Evolutionary conservation across 106 monocot species (phyloP).

Genomic region (Dioscorea zingiberensis): DNA sequence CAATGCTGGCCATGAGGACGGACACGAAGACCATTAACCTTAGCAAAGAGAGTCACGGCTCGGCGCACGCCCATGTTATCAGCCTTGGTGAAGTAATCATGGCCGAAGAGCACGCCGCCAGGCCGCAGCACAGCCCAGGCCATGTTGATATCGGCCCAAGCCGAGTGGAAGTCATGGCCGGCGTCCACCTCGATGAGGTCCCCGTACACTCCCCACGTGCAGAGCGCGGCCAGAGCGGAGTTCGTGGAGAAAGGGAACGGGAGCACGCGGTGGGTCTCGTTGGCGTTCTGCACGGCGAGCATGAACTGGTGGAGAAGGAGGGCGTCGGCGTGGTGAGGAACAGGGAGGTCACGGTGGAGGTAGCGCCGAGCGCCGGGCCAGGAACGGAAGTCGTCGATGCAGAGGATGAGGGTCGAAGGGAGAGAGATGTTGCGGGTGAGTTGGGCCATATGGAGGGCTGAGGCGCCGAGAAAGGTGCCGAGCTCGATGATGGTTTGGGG

Average conservation of each 20-base stretch:
- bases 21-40: constrained; percentile 30
- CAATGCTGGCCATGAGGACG: constrained; percentile 63
- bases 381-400: constrained; percentile 76
- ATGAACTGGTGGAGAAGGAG: constrained; percentile 70
- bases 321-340: constrained; percentile 27
- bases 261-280: constrained; percentile 21
- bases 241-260: constrained; percentile 67
- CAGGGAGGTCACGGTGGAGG: constrained; percentile 29
- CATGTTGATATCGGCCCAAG: constrained; percentile 63
- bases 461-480: constrained; percentile 78
- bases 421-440: constrained; percentile 31
- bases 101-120: constrained; percentile 66
- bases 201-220: constrained; percentile 57
- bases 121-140: constrained; percentile 52
- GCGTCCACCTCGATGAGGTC: constrained; percentile 83
- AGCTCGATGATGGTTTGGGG: constrained; percentile 65
- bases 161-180: constrained; percentile 80
- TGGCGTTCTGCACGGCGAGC: constrained; percentile 32
- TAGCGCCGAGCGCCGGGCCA: constrained; percentile 53
- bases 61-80: constrained; percentile 57
- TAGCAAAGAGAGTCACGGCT: constrained; percentile 56
- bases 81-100: constrained; percentile 47
- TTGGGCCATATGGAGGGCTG: constrained; percentile 81
- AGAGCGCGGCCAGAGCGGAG: constrained; percentile 40
- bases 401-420: constrained; percentile 43